phyloP scores from a whole-genome alignment of 805 yeast genomes.

The Dipodascus geniculatus region DNA sequence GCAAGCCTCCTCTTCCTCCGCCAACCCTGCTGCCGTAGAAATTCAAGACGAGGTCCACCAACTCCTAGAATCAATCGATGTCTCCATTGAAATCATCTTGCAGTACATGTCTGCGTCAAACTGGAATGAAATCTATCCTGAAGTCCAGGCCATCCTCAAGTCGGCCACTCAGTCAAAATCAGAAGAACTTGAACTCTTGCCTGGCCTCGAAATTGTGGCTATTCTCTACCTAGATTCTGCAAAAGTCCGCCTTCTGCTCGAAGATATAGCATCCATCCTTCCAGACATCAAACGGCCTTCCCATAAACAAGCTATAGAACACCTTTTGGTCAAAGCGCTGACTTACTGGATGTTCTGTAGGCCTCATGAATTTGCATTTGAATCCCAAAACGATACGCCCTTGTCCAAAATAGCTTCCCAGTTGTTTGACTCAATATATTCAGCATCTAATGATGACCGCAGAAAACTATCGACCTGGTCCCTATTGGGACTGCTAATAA shows the following conservation, averaged over 20 bases:
- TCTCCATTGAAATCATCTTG: neutral
- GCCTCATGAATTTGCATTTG: conserved; percentile 28
- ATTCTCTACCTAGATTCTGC: conserved; percentile 31
- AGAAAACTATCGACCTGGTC: conserved; percentile 14
- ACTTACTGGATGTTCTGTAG: conserved; percentile 40
- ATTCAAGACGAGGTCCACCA: neutral
- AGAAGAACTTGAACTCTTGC: conserved; percentile 30
- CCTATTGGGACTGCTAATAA: neutral
- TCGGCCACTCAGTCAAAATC: conserved; percentile 27
- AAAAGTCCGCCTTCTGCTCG: conserved; percentile 29
- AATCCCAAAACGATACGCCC: conserved; percentile 1
- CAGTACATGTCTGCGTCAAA: conserved; percentile 30
- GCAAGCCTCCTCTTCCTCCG: neutral
- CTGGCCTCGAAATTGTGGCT: conserved; percentile 36
- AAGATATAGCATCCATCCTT: conserved; percentile 29
- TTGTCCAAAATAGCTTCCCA: conserved; percentile 7
- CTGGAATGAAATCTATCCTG: conserved; percentile 29
- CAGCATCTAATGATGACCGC: neutral
- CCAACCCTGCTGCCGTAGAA: neutral
- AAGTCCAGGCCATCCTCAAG: conserved; percentile 3
- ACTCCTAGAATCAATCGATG: neutral
- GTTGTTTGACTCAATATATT: conserved; percentile 10
- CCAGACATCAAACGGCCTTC: conserved; percentile 31
- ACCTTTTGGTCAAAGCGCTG: conserved; percentile 36
- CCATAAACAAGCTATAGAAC: conserved; percentile 35